Evolutionary conservation across 1,139 yeast species (phyloP).

Genomic region (Candida neerlandica): DNA sequence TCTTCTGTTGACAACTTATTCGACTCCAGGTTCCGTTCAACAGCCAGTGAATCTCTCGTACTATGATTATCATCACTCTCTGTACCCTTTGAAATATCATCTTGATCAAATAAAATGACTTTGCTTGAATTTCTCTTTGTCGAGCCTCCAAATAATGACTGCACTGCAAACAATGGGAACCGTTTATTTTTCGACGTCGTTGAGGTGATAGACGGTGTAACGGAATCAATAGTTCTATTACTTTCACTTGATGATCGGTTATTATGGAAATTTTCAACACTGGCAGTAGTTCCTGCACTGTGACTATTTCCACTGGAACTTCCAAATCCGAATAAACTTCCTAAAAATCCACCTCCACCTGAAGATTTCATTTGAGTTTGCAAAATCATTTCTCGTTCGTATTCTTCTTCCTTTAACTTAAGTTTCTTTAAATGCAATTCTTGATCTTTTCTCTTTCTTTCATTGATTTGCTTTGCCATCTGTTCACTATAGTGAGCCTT

Average conservation of each 20-base stretch:
- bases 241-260: constrained; percentile 11
- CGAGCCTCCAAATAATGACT: constrained; percentile 9
- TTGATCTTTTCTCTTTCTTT: constrained; percentile 44
- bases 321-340: constrained; percentile 14
- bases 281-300: background rate
- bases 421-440: constrained; percentile 40
- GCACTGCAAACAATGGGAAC: constrained; percentile 13
- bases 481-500: constrained; percentile 44
- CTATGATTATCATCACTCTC: constrained; percentile 1
- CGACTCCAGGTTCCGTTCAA: background rate
- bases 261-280: constrained; percentile 1
- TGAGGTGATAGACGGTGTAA: constrained; percentile 1
- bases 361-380: constrained; percentile 7
- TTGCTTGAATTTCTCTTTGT: constrained; percentile 9
- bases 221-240: constrained; percentile 9
- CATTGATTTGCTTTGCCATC: constrained; percentile 41
- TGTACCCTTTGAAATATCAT: background rate
- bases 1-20: background rate
- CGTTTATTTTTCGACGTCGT: constrained; percentile 7
- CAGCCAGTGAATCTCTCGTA: background rate
- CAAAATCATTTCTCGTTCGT: constrained; percentile 24
- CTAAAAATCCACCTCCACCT: constrained; percentile 12
- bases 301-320: background rate
- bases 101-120: constrained; percentile 8
- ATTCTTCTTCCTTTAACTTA: constrained; percentile 44